Evolutionary conservation across 2,329 filamentous ascomycete genomes (phyloP), one percentile per base, ranked within the genome.

Genomic region (Atkinsonella texensis): DNA sequence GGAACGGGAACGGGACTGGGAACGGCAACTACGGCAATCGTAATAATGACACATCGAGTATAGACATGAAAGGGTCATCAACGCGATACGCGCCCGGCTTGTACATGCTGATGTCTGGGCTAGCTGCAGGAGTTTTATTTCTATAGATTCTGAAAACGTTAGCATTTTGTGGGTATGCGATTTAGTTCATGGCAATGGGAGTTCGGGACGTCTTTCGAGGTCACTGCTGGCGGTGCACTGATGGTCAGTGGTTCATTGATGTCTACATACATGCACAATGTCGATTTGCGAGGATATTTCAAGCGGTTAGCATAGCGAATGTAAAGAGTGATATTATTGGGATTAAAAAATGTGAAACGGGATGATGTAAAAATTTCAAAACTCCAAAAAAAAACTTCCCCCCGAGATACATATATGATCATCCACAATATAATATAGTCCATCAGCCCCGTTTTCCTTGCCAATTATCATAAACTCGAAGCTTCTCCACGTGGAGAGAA

Each of bases 151-250:
- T 8, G 40, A 35, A 15, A n/a, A 42, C 10, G 8, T 42, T n/a
- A 42, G 40, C 40, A 42, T 42, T 42, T n/a, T n/a, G n/a, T 42
- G 40, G 10, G 28, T 28, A 6, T 23, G 7, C 28, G 7, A 28
- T 28, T 28, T 28, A 4, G 28, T 28, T 28, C 28, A 28, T 28
- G n/a, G 40, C 17, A 7, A 10, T 42, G 11, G 35, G 35, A 15
- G 15, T 4, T 38, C 5, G 35, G 35, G 35, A 13, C 15, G 35
- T 4, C 15, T 12, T 38, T 17, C 2, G 39, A 41, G 31, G 17
- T 48, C 46, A 48, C 46, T 41, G 35, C 32, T 48, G 46, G 46
- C 46, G 46, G 46, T 48, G 35, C 20, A 48, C 13, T 5, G 20
- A 6, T 23, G 18, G 18, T 20, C 8, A 39, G 18, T 11, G 23